Evolutionary conservation across 345 rosid species (phyloP), one percentile per base, ranked within the genome.

Genomic region (Salix viminalis): DNA sequence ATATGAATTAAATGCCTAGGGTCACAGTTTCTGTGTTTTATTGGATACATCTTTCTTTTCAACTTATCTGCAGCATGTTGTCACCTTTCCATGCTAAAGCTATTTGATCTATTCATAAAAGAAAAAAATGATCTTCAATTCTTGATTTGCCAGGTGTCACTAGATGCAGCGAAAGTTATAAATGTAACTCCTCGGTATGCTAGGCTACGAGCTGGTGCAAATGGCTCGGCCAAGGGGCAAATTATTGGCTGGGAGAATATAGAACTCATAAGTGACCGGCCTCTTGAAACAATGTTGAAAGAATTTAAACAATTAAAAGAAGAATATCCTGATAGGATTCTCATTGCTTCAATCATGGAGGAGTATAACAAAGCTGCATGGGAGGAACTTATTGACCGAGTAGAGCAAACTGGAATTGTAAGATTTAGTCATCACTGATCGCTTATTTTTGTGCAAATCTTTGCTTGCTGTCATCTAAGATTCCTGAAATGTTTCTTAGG

Each of bases 231-330:
- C 62, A 94, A 89, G 82, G 90, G 92, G 60, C 91, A 89, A 67
- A 93, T 96, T 41, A 96, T 96, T 26, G 98, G 99, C 58, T 96
- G 99, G 99, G 86, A 96, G 84, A 96, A 96, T 84, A 94, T 96
- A 75, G 99, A 96, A 80, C 97, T 96, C 75, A 96, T 96, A 58
- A 96, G 99, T 41, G 99, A 96, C 52, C 82, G 95, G 1, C 99
- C 99, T 52, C 91, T 96, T 5, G 99, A 96, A 84, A 93, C 89
- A 11, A 96, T 94, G 99, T 75, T 96, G 77, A 91, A 89, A 80
- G 99, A 96, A 81, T 94, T 96, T 42, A 88, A 89, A 80, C 90
- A 85, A 68, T 79, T 96, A 82, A 96, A 96, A 84, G 78, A 84
- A 78, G 97, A 91, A 77, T 92, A 94, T 66, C 97, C 98, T 1